Percentiles rank a stretch among this genome's conserved stretches.
Conservation (phyloP, 495 filamentous ascomycete genomes). For the Xylaria venustula region DNA sequence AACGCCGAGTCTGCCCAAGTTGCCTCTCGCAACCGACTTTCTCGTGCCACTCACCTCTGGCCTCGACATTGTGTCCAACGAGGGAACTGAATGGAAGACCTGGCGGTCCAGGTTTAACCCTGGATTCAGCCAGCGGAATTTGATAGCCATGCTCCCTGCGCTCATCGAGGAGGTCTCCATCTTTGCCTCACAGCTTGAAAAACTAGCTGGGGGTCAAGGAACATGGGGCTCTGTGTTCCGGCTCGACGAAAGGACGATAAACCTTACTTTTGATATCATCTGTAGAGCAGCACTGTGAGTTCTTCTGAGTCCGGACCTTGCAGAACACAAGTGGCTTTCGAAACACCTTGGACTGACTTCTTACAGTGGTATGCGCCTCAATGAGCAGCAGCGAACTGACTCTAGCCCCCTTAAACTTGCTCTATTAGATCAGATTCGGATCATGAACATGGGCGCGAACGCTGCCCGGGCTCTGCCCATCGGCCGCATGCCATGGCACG, state of each 20-base stretch:
- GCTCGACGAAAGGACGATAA: conserved; percentile 30
- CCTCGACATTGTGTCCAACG: conserved; percentile 31
- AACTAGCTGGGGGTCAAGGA: conserved; percentile 20
- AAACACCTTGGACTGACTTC: neutral
- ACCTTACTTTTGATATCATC: conserved; percentile 40
- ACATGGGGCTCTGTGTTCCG: conserved; percentile 34
- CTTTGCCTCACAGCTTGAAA: conserved; percentile 32
- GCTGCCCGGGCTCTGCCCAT: conserved; percentile 11
- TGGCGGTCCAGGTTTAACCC: conserved; percentile 39
- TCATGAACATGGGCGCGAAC: conserved; percentile 19
- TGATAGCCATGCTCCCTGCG: conserved; percentile 35
- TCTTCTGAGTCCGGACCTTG: neutral
- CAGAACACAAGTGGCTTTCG: neutral
- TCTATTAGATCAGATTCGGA: conserved; percentile 19
- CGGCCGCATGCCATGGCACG: conserved; percentile 22
- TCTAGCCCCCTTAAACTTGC: conserved; percentile 23
- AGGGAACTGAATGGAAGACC: conserved; percentile 37
- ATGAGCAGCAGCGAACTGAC: conserved; percentile 22
- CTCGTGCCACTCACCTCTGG: conserved; percentile 30
- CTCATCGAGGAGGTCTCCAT: conserved; percentile 36
- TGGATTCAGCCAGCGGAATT: conserved; percentile 38
- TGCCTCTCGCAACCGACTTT: neutral
- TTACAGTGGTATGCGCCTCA: conserved; percentile 25
- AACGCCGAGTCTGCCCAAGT: conserved; percentile 23
- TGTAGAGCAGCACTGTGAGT: conserved; percentile 30